These are phyloP conservation scores for Coemansia sp. DNA, from an alignment of 192 early-diverging fungal species.

Conservation along the genomic window DNA sequence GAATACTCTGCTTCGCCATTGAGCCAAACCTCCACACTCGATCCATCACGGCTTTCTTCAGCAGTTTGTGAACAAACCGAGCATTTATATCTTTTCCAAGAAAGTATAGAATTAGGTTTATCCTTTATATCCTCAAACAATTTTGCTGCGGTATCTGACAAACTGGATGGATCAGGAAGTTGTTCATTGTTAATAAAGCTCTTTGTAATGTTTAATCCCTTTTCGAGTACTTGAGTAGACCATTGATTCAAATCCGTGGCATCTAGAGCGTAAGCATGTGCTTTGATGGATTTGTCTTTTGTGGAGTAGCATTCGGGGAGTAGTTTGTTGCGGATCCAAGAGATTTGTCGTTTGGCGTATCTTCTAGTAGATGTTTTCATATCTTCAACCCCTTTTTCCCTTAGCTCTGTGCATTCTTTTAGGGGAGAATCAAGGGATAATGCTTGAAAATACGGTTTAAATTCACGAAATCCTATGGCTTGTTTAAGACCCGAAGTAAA, in stretches of 20 bases:
- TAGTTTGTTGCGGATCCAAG: slow-evolving; percentile 50
- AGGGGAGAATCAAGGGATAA: too few relatives aligned
- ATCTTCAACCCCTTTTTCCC: slow-evolving; percentile 57
- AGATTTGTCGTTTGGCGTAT: slow-evolving; percentile 69
- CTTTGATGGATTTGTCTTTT: slow-evolving; percentile 16
- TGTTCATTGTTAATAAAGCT: slow-evolving; percentile 9
- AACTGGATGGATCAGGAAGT: slow-evolving; percentile 14
- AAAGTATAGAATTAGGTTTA: slow-evolving; percentile 22
- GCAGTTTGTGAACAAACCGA: slow-evolving; percentile 57
- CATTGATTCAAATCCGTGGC: slow-evolving; percentile 60
- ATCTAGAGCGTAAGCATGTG: slow-evolving; percentile 64
- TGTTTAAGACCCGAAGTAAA: slow-evolving; percentile 22
- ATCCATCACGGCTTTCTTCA: slow-evolving; percentile 37
- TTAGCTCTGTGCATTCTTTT: slow-evolving; percentile 37
- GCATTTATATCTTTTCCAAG: slow-evolving; percentile 71
- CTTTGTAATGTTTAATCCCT: slow-evolving; percentile 55
- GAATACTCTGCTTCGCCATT: slow-evolving; percentile 75
- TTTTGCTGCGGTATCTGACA: slow-evolving; percentile 20
- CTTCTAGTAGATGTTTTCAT: slow-evolving; percentile 89
- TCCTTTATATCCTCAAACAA: slow-evolving; percentile 24
- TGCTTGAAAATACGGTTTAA: slow-evolving; percentile 63
- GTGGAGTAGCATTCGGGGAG: slow-evolving; percentile 41
- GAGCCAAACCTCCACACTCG: slow-evolving; percentile 49
- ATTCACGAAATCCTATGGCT: slow-evolving; percentile 83
- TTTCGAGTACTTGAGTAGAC: slow-evolving; percentile 54